Evolutionary conservation across 2,329 filamentous ascomycete species (phyloP).

Genomic region (Plectosphaerella sp.): DNA sequence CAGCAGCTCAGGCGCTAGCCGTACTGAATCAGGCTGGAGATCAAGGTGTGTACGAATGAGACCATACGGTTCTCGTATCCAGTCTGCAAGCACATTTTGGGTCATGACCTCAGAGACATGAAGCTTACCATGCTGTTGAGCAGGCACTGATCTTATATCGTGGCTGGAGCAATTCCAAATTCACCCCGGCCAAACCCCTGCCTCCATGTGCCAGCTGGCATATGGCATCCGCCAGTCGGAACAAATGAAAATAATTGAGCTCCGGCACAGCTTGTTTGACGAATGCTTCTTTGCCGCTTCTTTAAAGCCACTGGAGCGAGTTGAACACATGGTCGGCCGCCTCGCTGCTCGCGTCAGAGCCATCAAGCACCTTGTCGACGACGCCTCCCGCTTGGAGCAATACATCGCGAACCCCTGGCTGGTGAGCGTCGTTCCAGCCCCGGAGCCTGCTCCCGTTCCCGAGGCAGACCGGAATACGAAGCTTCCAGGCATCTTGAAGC

Average conservation of each 20-base stretch:
- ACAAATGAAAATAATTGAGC: slow-evolving; percentile 4
- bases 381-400: slow-evolving; percentile 20
- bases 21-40: too few relatives aligned
- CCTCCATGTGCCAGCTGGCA: background rate
- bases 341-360: slow-evolving; percentile 37
- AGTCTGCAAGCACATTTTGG: too few relatives aligned
- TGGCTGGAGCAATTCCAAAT: too few relatives aligned
- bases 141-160: too few relatives aligned
- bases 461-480: slow-evolving; percentile 20
- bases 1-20: too few relatives aligned
- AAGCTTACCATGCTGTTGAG: too few relatives aligned
- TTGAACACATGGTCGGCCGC: slow-evolving; percentile 38
- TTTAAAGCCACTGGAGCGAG: background rate
- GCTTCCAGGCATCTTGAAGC: slow-evolving; percentile 22
- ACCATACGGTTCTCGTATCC: too few relatives aligned
- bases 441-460: slow-evolving; percentile 13
- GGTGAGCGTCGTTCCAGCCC: background rate
- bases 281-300: background rate
- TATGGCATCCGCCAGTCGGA: slow-evolving; percentile 4
- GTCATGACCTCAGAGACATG: too few relatives aligned
- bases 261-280: background rate
- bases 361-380: slow-evolving; percentile 28
- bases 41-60: too few relatives aligned
- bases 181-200: too few relatives aligned
- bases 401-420: slow-evolving; percentile 5